Conservation (phyloP, 139 green algal genomes). For the Trebouxia sp. region DNA sequence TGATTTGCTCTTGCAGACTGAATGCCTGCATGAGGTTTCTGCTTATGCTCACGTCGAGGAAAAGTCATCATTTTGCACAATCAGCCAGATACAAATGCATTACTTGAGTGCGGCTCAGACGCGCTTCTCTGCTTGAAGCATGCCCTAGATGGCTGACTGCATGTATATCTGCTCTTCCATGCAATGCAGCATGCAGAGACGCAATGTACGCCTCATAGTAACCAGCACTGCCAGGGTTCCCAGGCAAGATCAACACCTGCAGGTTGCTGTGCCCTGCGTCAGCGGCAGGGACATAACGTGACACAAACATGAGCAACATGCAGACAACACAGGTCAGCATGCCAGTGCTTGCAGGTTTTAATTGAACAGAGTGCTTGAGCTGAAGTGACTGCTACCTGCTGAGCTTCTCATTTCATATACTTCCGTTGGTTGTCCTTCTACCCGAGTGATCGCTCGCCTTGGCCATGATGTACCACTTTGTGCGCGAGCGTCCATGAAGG, state of each 20-base stretch:
- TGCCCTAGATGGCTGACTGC: constrained; percentile 7
- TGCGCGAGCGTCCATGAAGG: too few relatives aligned
- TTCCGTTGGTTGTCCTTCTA: background rate
- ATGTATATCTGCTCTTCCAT: constrained; percentile 4
- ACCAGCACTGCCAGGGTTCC: constrained; percentile 11
- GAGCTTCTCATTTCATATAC: background rate
- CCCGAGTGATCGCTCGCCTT: too few relatives aligned
- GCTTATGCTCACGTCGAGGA: too few relatives aligned
- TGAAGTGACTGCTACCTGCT: too few relatives aligned
- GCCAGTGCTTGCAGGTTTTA: background rate
- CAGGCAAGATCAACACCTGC: constrained; percentile 25
- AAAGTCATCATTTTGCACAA: too few relatives aligned
- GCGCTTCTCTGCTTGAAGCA: constrained; percentile 9
- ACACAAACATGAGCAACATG: too few relatives aligned
- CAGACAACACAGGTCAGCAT: background rate
- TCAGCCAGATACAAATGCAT: background rate
- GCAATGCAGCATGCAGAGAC: constrained; percentile 3
- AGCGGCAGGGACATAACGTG: background rate
- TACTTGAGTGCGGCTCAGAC: background rate
- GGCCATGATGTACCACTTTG: too few relatives aligned
- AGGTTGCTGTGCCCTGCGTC: constrained; percentile 2
- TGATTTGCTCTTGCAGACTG: constrained; percentile 3
- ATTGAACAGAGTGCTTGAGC: too few relatives aligned
- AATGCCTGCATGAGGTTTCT: background rate
- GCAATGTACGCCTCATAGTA: constrained; percentile 23